Conservation (phyloP, 371 early-diverging fungal genomes). For the Capillidium rhysosporum region DNA sequence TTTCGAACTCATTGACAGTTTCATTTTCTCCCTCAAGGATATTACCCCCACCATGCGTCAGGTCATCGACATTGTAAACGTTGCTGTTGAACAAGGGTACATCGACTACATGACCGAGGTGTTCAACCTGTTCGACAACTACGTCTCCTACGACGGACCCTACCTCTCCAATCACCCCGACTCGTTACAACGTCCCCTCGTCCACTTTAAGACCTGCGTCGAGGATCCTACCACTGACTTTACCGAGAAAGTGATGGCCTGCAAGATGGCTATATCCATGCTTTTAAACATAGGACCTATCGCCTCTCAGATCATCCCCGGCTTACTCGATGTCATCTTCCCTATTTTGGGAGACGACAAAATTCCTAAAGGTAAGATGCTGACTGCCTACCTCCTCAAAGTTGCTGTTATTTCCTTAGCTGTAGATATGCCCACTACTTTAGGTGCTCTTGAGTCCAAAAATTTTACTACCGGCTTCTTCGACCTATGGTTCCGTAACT, state of each 20-base stretch:
- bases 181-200: conserved; percentile 37
- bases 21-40: conserved; percentile 51
- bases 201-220: conserved; percentile 47
- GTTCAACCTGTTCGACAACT: conserved; percentile 68
- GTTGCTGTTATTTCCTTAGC: conserved; percentile 57
- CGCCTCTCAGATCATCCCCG: conserved; percentile 39
- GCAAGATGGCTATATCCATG: conserved; percentile 55
- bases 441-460: conserved; percentile 52
- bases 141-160: conserved; percentile 58
- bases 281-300: conserved; percentile 54
- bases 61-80: conserved; percentile 50
- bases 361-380: conserved; percentile 20
- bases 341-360: conserved; percentile 30
- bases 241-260: conserved; percentile 47
- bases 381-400: conserved; percentile 18
- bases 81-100: conserved; percentile 47
- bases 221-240: conserved; percentile 25
- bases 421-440: conserved; percentile 57
- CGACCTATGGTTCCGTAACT: conserved; percentile 46
- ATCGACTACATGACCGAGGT: conserved; percentile 66
- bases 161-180: conserved; percentile 33
- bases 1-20: conserved; percentile 73
- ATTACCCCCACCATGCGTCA: conserved; percentile 71
- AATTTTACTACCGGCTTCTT: conserved; percentile 60
- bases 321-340: conserved; percentile 40